Percentiles rank a stretch among this genome's conserved stretches.
phyloP scores from a whole-genome alignment of 1,284 basidiomycete genomes.

The Wolfiporia cocos region DNA sequence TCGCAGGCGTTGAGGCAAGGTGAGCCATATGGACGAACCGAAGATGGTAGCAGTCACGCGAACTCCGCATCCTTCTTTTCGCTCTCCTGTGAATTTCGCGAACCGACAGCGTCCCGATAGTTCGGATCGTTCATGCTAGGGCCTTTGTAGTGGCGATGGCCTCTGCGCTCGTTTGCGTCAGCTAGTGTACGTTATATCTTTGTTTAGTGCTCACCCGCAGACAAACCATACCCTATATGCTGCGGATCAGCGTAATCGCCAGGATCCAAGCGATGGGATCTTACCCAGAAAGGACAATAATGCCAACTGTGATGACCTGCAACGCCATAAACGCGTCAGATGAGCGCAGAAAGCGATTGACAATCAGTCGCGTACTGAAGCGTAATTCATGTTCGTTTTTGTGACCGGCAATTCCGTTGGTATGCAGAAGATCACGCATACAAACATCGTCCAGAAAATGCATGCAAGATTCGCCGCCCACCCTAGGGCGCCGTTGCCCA shows the following conservation, averaged over 20 bases:
- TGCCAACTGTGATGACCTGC: slow-evolving; percentile 31
- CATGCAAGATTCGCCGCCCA: slow-evolving; percentile 61
- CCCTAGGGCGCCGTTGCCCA: slow-evolving; percentile 70
- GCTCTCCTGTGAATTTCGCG: not conserved
- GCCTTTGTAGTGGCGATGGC: slow-evolving; percentile 24
- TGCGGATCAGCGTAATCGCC: slow-evolving; percentile 1
- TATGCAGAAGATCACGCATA: slow-evolving; percentile 67
- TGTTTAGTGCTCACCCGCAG: slow-evolving; percentile 12
- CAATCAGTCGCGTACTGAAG: slow-evolving; percentile 41
- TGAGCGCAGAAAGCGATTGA: not conserved
- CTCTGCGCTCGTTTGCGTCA: slow-evolving; percentile 12
- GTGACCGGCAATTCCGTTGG: slow-evolving; percentile 71
- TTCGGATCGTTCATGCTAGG: slow-evolving; percentile 15
- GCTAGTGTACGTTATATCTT: not conserved
- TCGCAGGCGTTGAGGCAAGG: no score
- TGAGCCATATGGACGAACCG: no score
- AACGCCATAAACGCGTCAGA: not conserved
- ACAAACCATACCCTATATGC: slow-evolving; percentile 20
- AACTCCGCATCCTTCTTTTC: no score
- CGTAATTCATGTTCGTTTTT: slow-evolving; percentile 73
- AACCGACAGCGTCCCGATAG: not conserved
- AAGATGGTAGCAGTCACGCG: no score
- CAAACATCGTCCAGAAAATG: slow-evolving; percentile 64
- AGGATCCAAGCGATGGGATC: slow-evolving; percentile 6
- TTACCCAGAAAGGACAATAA: slow-evolving; percentile 30